phyloP scores from a whole-genome alignment of 164 flowering plant genomes.

The Cinnamomum micranthum region DNA sequence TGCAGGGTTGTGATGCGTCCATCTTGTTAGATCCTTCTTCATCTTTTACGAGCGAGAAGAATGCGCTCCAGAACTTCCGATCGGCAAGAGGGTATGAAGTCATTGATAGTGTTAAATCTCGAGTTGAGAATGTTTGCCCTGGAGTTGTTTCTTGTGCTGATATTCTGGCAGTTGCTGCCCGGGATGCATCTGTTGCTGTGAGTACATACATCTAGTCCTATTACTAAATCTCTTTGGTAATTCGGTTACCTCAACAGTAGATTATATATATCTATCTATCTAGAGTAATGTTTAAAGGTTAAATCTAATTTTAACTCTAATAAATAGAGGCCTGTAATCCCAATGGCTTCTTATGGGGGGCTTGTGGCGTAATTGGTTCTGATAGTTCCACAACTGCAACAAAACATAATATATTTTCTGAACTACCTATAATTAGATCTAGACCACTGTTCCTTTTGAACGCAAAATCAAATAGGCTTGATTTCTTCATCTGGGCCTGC shows the following conservation, averaged over 20 bases:
- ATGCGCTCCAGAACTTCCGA: conserved; percentile 20
- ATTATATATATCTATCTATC: too few species aligned
- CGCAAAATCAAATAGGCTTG: too few species aligned
- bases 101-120: conserved; percentile 30
- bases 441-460: too few species aligned
- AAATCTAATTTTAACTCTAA: conserved; percentile 5
- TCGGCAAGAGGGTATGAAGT: conserved; percentile 32
- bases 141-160: conserved; percentile 41
- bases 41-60: conserved; percentile 28
- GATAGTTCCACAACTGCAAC: too few species aligned
- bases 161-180: conserved; percentile 23
- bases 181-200: conserved; percentile 17
- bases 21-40: conserved; percentile 29
- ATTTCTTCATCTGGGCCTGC: too few species aligned
- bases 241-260: too few species aligned
- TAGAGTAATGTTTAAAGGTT: too few species aligned
- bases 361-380: too few species aligned
- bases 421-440: too few species aligned
- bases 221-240: too few species aligned
- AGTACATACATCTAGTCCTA: background rate
- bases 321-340: conserved; percentile 18
- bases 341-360: too few species aligned
- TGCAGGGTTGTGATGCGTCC: conserved; percentile 40
- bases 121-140: conserved; percentile 22
- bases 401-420: too few species aligned